These are phyloP conservation scores for Calonectria henricotiae DNA, from an alignment of 2,329 filamentous ascomycete genomes.

Conservation along the genomic window DNA sequence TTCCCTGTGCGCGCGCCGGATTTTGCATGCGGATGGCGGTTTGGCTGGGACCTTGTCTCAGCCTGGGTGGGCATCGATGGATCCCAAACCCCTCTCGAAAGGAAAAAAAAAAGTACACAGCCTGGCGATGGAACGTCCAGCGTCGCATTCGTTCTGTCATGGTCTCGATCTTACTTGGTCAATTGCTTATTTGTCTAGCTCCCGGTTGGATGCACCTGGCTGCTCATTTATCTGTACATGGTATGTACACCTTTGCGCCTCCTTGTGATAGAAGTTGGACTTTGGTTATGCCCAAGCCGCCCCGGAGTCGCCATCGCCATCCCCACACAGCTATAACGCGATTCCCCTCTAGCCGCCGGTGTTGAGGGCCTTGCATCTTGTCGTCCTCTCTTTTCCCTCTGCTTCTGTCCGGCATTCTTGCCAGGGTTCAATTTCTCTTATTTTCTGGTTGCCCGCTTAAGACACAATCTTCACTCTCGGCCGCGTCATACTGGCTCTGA, in stretches of 20 bases:
- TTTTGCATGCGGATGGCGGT: slow-evolving; percentile 25
- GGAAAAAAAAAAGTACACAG: slow-evolving; percentile 11
- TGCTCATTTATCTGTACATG: slow-evolving; percentile 14
- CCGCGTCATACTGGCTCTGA: background rate
- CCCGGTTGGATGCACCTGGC: slow-evolving; percentile 15
- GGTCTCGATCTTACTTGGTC: slow-evolving; percentile 5
- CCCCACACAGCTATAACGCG: slow-evolving; percentile 28
- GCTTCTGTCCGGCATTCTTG: slow-evolving; percentile 2
- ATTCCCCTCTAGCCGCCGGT: slow-evolving; percentile 26
- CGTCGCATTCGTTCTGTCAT: slow-evolving; percentile 33
- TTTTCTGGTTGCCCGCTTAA: background rate
- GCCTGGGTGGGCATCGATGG: slow-evolving; percentile 19
- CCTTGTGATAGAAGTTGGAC: slow-evolving; percentile 21
- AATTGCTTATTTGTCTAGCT: slow-evolving; percentile 33
- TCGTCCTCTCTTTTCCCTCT: slow-evolving; percentile 22
- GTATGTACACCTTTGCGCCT: slow-evolving; percentile 8
- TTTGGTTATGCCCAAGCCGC: slow-evolving; percentile 29
- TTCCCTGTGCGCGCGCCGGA: slow-evolving; percentile 13
- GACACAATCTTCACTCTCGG: slow-evolving; percentile 2
- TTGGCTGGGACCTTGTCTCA: slow-evolving; percentile 30
- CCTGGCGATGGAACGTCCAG: slow-evolving; percentile 26
- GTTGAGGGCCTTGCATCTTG: slow-evolving; percentile 9
- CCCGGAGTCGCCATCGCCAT: slow-evolving; percentile 24
- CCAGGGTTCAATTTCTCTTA: slow-evolving; percentile 1
- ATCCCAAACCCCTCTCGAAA: slow-evolving; percentile 15